Percentiles rank a stretch among this genome's conserved stretches.
These are phyloP conservation scores for Ceratobasidium theobromae DNA, from an alignment of 1,284 basidiomycete species.

Conservation along the genomic window DNA sequence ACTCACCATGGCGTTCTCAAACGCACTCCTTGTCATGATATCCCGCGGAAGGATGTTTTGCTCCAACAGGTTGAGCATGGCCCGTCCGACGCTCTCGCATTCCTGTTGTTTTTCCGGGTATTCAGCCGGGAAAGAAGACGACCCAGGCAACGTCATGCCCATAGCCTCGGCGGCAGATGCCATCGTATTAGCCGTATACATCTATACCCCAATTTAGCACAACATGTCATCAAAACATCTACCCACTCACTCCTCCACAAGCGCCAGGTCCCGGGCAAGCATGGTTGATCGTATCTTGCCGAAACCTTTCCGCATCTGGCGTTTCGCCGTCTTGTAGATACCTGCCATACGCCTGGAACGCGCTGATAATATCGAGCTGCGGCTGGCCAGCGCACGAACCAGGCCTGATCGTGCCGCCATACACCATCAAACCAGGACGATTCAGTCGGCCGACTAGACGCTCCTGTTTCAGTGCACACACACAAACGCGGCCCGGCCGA, in stretches of 20 bases:
- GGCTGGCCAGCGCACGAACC: constrained; percentile 82
- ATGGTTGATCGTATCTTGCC: constrained; percentile 84
- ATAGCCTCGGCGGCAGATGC: constrained; percentile 88
- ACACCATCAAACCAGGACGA: constrained; percentile 94
- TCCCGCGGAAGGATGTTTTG: constrained; percentile 92
- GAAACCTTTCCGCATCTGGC: constrained; percentile 72
- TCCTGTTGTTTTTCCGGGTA: constrained; percentile 85
- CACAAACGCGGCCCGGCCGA: constrained; percentile 37
- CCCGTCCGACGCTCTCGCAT: constrained; percentile 75
- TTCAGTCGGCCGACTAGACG: constrained; percentile 83
- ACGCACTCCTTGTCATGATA: constrained; percentile 94
- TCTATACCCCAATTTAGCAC: constrained; percentile 49
- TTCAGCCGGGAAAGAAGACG: constrained; percentile 91
- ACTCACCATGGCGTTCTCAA: constrained; percentile 93
- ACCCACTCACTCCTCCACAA: constrained; percentile 81
- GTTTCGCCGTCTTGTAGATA: constrained; percentile 89
- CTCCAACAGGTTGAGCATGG: constrained; percentile 83
- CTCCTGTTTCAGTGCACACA: neutral
- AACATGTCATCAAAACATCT: constrained; percentile 35
- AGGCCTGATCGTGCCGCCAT: constrained; percentile 90
- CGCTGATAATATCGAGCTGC: constrained; percentile 89
- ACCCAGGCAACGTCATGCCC: constrained; percentile 96
- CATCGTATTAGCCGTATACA: constrained; percentile 98
- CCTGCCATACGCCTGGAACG: constrained; percentile 94
- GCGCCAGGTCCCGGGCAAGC: constrained; percentile 95